Base-by-base conservation (phyloP, 2,329 filamentous ascomycete species). In the Penicillium sp. region DNA sequence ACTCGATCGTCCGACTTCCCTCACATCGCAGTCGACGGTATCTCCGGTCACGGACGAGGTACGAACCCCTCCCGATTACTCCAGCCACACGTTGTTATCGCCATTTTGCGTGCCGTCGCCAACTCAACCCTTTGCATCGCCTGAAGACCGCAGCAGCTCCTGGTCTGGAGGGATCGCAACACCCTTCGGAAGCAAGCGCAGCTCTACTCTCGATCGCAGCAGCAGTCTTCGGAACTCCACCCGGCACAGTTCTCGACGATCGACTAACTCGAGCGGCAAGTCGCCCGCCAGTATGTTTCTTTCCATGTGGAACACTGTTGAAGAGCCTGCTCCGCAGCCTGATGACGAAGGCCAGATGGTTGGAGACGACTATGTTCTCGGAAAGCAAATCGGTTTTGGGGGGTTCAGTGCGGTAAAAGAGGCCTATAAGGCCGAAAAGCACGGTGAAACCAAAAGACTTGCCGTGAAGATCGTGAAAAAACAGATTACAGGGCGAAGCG, bases 401-500 rank as follows among this genome's bases (percentile, higher is more conserved):
- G 86, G 86, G 4, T 89, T 89, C 70, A 87, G 85, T 61, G 79
- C 83, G 1, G 84, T 89, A 35, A 88, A 87, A 66, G 86, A 89
- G 72, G 86, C 86, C 8, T 85, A 81, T 59, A 87, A 85, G 54
- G 82, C 88, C 45, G 81, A 84, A 50, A 82, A 81, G 33, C 75
- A 79, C 49, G 81, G 81, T 39, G 76, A 81, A 42, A 79, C 82
- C n/a, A 81, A 81, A 53, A 71, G 71, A 19, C 69, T 78, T 9
- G 86, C 86, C 2, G 86, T 89, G 61, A 89, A 89, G 69, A 87
- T 89, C 63, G 85, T 89, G 19, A 84, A 81, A 61, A 87, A 86
- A 67, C 77, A 82, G 49, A 77, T 86, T 23, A 70, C 74, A 12
- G 79, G 81, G 53, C 82, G 81, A 61, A 79, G 77, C 29, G 86